Percentiles rank a stretch among this genome's conserved stretches.
These are phyloP conservation scores for Microcera coccophila DNA, from an alignment of 2,329 filamentous ascomycete genomes.

Conservation along the genomic window DNA sequence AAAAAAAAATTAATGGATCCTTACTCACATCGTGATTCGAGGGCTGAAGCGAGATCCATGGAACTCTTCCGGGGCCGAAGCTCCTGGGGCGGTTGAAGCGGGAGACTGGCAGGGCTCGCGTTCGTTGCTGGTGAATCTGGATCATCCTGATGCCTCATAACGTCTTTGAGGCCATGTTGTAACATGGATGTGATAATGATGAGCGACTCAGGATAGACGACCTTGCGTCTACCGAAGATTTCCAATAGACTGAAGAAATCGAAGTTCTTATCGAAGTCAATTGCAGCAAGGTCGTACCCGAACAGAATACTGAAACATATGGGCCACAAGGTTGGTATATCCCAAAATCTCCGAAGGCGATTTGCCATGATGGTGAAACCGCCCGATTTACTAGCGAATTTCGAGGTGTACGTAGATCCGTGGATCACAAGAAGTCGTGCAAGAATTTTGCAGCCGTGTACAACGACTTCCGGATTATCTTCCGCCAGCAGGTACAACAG, in stretches of 20 bases:
- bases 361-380: conserved; percentile 84
- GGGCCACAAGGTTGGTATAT: conserved; percentile 77
- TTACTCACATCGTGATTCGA: conserved; percentile 51
- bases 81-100: conserved; percentile 18
- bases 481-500: conserved; percentile 86
- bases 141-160: conserved; percentile 59
- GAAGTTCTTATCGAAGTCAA: conserved; percentile 70
- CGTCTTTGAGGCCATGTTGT: conserved; percentile 73
- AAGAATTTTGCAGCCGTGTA: conserved; percentile 77
- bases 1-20: no score
- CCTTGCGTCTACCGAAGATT: conserved; percentile 63
- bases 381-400: conserved; percentile 78
- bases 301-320: conserved; percentile 88
- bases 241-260: conserved; percentile 71
- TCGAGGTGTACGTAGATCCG: conserved; percentile 74
- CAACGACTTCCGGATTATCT: conserved; percentile 75
- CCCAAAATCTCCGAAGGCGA: conserved; percentile 84
- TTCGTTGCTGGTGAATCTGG: conserved; percentile 49
- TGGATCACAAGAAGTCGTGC: conserved; percentile 79
- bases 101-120: conserved; percentile 3
- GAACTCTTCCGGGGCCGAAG: conserved; percentile 50
- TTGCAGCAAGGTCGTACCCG: conserved; percentile 70
- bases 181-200: conserved; percentile 82
- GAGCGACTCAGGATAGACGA: conserved; percentile 74
- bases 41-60: conserved; percentile 62